Base-by-base conservation (phyloP, 352 stramenopile species). In the Phytophthora tentaculata region DNA sequence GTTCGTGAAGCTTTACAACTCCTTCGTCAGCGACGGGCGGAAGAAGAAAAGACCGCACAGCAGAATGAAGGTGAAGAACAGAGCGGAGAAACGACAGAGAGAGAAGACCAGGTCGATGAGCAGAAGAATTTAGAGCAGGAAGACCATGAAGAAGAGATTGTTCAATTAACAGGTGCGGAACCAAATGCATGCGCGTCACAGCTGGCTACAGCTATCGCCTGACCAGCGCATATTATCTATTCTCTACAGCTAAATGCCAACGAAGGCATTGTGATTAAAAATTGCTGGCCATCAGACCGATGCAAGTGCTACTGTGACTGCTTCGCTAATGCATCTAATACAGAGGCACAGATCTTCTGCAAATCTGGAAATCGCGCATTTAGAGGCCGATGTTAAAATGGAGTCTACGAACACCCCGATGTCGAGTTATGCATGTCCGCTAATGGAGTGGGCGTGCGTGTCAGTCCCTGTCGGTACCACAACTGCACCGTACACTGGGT, bases 361-460 rank as follows among this genome's bases (percentile, higher is more conserved):
- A 9, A 10, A 20, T 22, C 1, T n/a, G 39, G 20, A 10, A 45
- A 20, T 19, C 20, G 17, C 39, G 39, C 12, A 20, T 45, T 20
- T 45, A n/a, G 39, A 6, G 39, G 39, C 39, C 28, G 28, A 5
- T 45, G 17, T 1, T 6, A 13, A 5, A 45, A 45, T 14, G 13
- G 39, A n/a, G 17, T 45, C 39, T 20, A 45, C 39, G 39, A 45
- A 20, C 17, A 20, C 17, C 13, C 5, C 3, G 39, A 22, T 7
- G 10, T 19, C 8, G 39, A 45, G 39, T 16, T 45, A 45, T 45
- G n/a, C 17, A 22, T 9, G 39, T 45, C 39, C 9, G 39, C 14
- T 20, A 45, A 10, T 6, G 58, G 49, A 35, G 22, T 54, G 24
- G 58, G 48, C n/a, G 58, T 66, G 2, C 3, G 23, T 12, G 26